Evolutionary conservation across 2,329 filamentous ascomycete species (phyloP), one percentile per base, ranked within the genome.

Genomic region (Xylariaceae sp.): DNA sequence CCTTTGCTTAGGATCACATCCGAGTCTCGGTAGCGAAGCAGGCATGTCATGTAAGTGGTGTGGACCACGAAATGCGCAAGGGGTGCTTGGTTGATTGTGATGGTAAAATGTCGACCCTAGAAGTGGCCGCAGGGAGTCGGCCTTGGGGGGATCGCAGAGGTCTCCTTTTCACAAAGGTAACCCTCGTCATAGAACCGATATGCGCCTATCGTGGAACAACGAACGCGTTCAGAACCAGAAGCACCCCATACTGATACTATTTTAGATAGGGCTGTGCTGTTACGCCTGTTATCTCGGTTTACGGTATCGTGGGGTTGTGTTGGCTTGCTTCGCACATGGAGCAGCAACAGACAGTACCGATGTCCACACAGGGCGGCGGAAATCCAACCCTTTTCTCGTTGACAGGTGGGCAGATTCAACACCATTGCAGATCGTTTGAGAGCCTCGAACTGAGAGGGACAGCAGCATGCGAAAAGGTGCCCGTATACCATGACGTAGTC

Each of bases 21-120:
- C 68, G 68, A 69, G 70, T 71, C 41, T 45, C 67, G 66, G 69
- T 68, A 70, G 67, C 66, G 63, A 69, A 65, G 68, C 66, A 70
- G 65, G 64, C 62, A 66, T 68, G 65, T 63, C 62, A 66, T 67
- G 65, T 64, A 60, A 69, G 65, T 64, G 65, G 65, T 65, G 69
- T 67, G 65, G 67, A 64, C 61, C 63, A 63, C 51, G 60, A 61
- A 64, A 64, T 58, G 68, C 66, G 67, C 68, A 69, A 71, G 69
- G 68, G 67, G 65, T 57, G 60, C 66, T 64, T 56, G 23, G 62
- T 69, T 66, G 65, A 67, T 67, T 67, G 67, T 64, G 64, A 67
- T 68, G 66, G 57, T 57, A 23, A 51, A 59, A 65, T 53, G 51
- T 65, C 62, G 61, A 61, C 64, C 66, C 67, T 65, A 65, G 61